Evolutionary conservation across 495 filamentous ascomycete species (phyloP), one percentile per base, ranked within the genome.

Genomic region (Talaromyces wortmannii): DNA sequence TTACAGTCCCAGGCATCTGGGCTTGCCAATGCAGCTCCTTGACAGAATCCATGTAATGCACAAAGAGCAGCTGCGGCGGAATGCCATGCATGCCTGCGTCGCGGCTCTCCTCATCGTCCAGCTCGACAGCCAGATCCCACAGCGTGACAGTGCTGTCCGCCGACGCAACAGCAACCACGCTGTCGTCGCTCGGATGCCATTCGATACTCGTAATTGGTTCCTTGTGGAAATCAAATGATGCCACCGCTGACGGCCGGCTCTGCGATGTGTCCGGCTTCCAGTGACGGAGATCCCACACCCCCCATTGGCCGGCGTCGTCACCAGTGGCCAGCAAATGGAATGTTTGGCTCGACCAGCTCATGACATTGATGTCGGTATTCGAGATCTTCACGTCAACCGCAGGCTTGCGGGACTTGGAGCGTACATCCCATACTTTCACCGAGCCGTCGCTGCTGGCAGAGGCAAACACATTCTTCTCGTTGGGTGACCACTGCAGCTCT

Each of bases 21-120:
- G 86, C 87, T 70, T 98, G 94, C 91, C 94, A 98, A 72, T 97
- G 94, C 49, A 87, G 71, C 69, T 98, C 94, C 80, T 97, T 97
- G 51, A 91, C 90, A 60, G 84, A 79, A 59, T 94, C 90, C 76
- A 92, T 90, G 65, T 95, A 96, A 73, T 98, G 94, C 61, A 96
- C 89, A 74, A 98, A 98, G 58, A 98, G 72, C 61, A 98, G 69
- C 66, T 97, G 94, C 32, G 94, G 91, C 52, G 94, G 94, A 59
- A 98, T 90, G 56, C 94, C 94, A 53, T 86, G 82, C 44, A 92
- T 83, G 29, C 87, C 92, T 4, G 84, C 92, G 5, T 91, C 91
- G 58, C 92, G 88, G 71, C 81, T 89, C 79, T 97, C 92, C 73
- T 98, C 94, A 62, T 97, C 94, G 61, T 98, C 94, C 54, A 97